Percentiles rank a stretch among this genome's conserved stretches.
Evolutionary conservation across 345 rosid genomes (phyloP).

Genomic region (Cardamine occulta): DNA sequence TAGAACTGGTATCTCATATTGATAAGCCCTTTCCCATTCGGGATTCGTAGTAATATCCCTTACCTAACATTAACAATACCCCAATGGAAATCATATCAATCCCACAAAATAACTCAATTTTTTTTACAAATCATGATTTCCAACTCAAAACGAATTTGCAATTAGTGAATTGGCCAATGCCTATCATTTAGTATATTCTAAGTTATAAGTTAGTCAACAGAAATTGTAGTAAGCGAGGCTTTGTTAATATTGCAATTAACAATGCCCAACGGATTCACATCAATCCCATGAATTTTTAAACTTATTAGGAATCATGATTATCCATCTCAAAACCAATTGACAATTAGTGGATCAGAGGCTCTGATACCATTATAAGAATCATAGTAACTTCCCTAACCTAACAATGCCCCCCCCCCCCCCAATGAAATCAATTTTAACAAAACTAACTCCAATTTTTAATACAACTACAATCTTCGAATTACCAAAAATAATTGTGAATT

Average conservation of each 20-base stretch:
- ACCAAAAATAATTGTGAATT: neutral
- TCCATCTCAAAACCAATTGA: too few species aligned
- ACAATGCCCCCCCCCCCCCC: neutral
- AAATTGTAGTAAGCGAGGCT: neutral
- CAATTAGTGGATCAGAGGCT: too few species aligned
- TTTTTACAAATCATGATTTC: neutral
- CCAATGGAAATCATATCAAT: neutral
- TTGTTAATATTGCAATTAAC: too few species aligned
- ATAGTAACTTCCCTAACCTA: neutral
- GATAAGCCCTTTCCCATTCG: constrained; percentile 79
- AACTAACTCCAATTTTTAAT: neutral
- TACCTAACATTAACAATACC: constrained; percentile 46
- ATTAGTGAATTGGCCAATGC: neutral
- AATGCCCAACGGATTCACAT: neutral
- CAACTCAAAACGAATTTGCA: neutral
- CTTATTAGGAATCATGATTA: too few species aligned
- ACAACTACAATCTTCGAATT: neutral
- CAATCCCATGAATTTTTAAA: neutral
- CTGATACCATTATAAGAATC: neutral
- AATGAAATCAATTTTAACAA: neutral
- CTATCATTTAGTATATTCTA: neutral
- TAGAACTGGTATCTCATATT: constrained; percentile 79
- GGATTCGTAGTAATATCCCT: constrained; percentile 81
- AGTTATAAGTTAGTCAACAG: neutral
- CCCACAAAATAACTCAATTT: neutral